These are phyloP conservation scores for Rhinocladiella similis DNA, from an alignment of 2,329 filamentous ascomycete genomes.

Conservation along the genomic window DNA sequence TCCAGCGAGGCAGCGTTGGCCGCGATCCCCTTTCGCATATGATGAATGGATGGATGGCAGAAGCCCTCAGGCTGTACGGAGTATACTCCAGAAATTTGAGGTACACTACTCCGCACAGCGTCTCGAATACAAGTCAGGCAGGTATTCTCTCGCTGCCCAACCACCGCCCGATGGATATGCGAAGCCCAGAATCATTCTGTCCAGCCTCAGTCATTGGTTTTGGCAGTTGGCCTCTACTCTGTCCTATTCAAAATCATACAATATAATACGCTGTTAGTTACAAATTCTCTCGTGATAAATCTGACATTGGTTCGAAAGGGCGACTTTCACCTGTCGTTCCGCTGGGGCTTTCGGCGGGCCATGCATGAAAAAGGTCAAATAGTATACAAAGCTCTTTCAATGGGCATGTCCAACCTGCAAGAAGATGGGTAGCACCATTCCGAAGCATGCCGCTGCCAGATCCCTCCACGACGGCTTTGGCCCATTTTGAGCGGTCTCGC, in stretches of 20 bases:
- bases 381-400: conserved; percentile 27
- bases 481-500: conserved; percentile 33
- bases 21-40: no score
- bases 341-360: background rate
- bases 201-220: background rate
- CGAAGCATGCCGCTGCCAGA: conserved; percentile 47
- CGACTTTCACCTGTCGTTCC: background rate
- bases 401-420: conserved; percentile 50
- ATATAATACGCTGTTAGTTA: background rate
- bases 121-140: no score
- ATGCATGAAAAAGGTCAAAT: background rate
- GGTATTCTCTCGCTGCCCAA: no score
- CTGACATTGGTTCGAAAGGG: background rate
- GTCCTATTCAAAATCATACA: background rate
- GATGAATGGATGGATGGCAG: no score
- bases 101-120: no score
- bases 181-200: background rate
- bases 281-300: background rate
- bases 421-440: conserved; percentile 49
- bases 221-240: background rate
- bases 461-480: conserved; percentile 46
- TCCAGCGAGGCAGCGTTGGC: no score
- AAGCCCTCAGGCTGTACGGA: no score
- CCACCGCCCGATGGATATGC: background rate
- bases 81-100: no score